A percentile compares a stretch with the other conserved stretches of the same genome.
Evolutionary conservation across 129 eudicot genomes (phyloP).

Genomic region (Flaveria ramosissima): DNA sequence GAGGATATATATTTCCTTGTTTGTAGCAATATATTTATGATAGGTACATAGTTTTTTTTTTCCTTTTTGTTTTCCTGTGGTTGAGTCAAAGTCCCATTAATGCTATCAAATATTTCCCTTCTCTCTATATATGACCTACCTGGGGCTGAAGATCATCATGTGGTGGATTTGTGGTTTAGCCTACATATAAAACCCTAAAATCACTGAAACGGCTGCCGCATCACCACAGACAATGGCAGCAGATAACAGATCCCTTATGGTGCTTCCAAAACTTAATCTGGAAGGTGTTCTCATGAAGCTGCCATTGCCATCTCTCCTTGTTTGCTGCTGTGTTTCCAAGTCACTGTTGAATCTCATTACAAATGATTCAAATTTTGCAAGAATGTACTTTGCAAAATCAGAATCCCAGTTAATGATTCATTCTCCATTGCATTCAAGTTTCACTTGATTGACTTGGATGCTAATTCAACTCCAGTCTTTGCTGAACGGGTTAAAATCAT

Average conservation of each 20-base stretch:
- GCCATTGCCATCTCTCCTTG: constrained; percentile 23
- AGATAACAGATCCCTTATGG: constrained; percentile 26
- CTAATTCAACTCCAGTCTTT: not conserved
- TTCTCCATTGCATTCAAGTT: not conserved
- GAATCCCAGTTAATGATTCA: constrained; percentile 30
- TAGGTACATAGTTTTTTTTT: not conserved
- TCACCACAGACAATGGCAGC: constrained; percentile 34
- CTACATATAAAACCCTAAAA: constrained; percentile 22
- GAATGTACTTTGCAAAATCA: constrained; percentile 19
- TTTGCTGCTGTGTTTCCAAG: constrained; percentile 20
- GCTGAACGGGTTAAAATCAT: constrained; percentile 21
- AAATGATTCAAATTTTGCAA: constrained; percentile 20
- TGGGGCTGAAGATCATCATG: constrained; percentile 9
- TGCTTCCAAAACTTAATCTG: constrained; percentile 22
- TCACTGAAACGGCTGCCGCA: constrained; percentile 17
- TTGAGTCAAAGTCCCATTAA: constrained; percentile 18
- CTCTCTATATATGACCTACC: constrained; percentile 15
- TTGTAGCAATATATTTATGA: not conserved
- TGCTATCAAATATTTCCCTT: not conserved
- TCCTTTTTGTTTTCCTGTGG: not conserved
- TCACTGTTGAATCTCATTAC: constrained; percentile 19
- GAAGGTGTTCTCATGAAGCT: constrained; percentile 17
- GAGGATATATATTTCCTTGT: constrained; percentile 8
- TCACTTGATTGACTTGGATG: constrained; percentile 33
- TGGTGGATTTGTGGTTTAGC: not conserved